Conservation (phyloP, 805 yeast genomes). For the Yamadazyma akitaensis region DNA sequence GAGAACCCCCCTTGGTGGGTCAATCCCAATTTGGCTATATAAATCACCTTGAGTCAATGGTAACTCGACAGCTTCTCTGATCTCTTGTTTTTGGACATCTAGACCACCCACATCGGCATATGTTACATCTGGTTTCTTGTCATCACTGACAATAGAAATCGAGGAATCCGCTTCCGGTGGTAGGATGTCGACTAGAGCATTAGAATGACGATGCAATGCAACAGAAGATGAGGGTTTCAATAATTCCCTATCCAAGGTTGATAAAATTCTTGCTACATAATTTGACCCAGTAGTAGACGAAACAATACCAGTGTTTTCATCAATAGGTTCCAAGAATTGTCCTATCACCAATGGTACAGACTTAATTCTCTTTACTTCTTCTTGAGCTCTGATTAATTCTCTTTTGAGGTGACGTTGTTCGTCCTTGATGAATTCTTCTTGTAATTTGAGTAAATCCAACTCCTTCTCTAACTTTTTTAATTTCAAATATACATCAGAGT, state of each 20-base stretch:
- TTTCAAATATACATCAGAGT: slow-evolving; percentile 71
- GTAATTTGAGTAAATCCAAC: slow-evolving; percentile 75
- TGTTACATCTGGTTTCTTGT: slow-evolving; percentile 87
- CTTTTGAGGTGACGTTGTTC: slow-evolving; percentile 95
- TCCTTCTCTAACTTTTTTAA: slow-evolving; percentile 89
- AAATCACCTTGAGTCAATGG: slow-evolving; percentile 95
- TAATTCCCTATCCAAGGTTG: slow-evolving; percentile 91
- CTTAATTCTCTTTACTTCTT: slow-evolving; percentile 95
- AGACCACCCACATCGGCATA: slow-evolving; percentile 98
- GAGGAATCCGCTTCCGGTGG: slow-evolving; percentile 99
- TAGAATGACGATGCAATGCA: slow-evolving; percentile 97
- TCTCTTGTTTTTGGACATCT: slow-evolving; percentile 99
- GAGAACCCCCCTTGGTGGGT: slow-evolving; percentile 97
- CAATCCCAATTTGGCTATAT: slow-evolving; percentile 96
- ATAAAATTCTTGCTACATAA: slow-evolving; percentile 90
- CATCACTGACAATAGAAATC: slow-evolving; percentile 90
- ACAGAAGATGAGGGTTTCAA: slow-evolving; percentile 94
- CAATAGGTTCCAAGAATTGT: slow-evolving; percentile 95
- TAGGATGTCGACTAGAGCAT: slow-evolving; percentile 92
- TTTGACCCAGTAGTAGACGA: slow-evolving; percentile 97
- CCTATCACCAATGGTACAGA: slow-evolving; percentile 98
- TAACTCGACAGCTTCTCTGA: slow-evolving; percentile 95
- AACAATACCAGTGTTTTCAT: slow-evolving; percentile 93
- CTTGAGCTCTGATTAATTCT: slow-evolving; percentile 94
- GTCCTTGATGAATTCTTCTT: slow-evolving; percentile 96